phyloP scores from a whole-genome alignment of 1,284 basidiomycete species.

The Ganoderma boninense region DNA sequence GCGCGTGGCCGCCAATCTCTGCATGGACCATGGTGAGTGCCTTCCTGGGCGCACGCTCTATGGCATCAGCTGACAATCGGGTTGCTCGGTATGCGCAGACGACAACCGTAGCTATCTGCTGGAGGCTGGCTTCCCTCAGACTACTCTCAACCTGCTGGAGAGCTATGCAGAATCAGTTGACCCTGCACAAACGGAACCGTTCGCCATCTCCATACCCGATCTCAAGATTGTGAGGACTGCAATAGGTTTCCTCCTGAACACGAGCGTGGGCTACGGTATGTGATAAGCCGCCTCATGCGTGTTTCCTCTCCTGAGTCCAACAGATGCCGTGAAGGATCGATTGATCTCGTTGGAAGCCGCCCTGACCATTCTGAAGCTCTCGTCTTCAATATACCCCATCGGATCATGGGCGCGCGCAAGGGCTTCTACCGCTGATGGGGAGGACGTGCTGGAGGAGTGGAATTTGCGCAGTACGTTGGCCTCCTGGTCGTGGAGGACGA shows the following conservation, averaged over 20 bases:
- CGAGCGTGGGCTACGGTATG: constrained; percentile 80
- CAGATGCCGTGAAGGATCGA: constrained; percentile 76
- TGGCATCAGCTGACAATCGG: constrained; percentile 24
- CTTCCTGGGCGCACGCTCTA: constrained; percentile 1
- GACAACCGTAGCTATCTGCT: constrained; percentile 75
- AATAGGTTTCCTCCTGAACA: constrained; percentile 83
- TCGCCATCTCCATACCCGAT: constrained; percentile 64
- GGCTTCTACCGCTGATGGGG: constrained; percentile 31
- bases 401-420: constrained; percentile 58
- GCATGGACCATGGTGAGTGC: constrained; percentile 77
- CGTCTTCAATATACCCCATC: constrained; percentile 74
- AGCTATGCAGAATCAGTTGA: constrained; percentile 68
- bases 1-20: constrained; percentile 80
- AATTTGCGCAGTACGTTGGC: constrained; percentile 67
- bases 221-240: constrained; percentile 81
- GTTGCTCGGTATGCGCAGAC: constrained; percentile 40
- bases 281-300: constrained; percentile 7
- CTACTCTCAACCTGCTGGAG: constrained; percentile 70
- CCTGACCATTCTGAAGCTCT: constrained; percentile 71
- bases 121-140: constrained; percentile 73
- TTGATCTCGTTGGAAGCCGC: constrained; percentile 74
- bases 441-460: constrained; percentile 64
- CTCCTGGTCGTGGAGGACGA: constrained; percentile 79
- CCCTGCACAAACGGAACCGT: constrained; percentile 49
- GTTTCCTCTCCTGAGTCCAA: constrained; percentile 1